Conservation (phyloP, 441 rosid species). For the Bocquillonia castaneifolia region DNA sequence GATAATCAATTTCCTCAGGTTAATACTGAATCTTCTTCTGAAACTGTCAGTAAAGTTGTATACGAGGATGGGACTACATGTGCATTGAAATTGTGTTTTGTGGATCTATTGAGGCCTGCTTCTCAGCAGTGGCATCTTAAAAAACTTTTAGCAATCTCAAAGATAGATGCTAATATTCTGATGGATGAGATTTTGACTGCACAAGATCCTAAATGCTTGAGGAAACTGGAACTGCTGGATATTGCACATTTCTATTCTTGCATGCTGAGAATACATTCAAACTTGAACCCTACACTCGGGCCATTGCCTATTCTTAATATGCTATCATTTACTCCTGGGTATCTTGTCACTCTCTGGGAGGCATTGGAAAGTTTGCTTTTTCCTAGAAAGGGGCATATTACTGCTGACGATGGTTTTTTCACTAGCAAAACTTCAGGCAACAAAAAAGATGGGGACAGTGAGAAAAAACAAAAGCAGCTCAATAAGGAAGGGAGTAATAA, state of each 20-base stretch:
- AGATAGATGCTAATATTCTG: conserved; percentile 30
- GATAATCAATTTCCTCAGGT: conserved; percentile 41
- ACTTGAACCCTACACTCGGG: conserved; percentile 58
- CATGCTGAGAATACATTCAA: conserved; percentile 73
- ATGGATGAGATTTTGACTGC: conserved; percentile 29
- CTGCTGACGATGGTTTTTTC: conserved; percentile 22
- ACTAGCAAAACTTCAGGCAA: conserved; percentile 35
- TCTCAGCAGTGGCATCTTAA: conserved; percentile 93
- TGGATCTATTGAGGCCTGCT: conserved; percentile 66
- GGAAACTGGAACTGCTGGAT: conserved; percentile 60
- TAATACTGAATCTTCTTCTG: conserved; percentile 39
- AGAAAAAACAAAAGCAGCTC: conserved; percentile 47
- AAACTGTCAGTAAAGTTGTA: conserved; percentile 18
- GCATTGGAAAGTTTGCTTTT: conserved; percentile 55
- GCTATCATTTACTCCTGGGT: conserved; percentile 91
- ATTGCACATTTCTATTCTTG: conserved; percentile 76
- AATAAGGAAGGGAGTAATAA: conserved; percentile 61
- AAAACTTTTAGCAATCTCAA: conserved; percentile 57
- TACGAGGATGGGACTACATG: conserved; percentile 29
- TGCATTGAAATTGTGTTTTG: conserved; percentile 46
- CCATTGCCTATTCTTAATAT: conserved; percentile 82
- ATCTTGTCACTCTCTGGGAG: conserved; percentile 63
- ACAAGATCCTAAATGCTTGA: conserved; percentile 28
- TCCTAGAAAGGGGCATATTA: conserved; percentile 27
- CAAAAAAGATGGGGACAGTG: conserved; percentile 35